These are phyloP conservation scores for Cutaneotrichosporon sp. DNA, from an alignment of 1,284 basidiomycete genomes.

Conservation along the genomic window DNA sequence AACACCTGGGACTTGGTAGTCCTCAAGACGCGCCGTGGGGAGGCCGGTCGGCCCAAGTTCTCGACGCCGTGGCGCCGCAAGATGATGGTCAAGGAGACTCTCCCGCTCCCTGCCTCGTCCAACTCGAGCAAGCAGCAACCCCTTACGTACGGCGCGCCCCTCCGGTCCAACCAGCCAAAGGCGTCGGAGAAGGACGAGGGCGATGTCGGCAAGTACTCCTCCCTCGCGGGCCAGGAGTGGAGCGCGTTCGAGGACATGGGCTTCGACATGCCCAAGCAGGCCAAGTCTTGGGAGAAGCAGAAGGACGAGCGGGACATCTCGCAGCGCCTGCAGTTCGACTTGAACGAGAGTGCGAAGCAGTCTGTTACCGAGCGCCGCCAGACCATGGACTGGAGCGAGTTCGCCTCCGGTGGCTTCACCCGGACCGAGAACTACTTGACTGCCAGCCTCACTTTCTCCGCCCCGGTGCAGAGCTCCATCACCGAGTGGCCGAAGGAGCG, in stretches of 20 bases:
- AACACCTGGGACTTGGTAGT: constrained; percentile 44
- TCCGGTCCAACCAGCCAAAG: neutral
- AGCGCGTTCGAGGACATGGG: constrained; percentile 80
- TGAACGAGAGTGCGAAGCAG: constrained; percentile 76
- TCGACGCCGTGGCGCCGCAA: constrained; percentile 36
- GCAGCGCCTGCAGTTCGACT: constrained; percentile 78
- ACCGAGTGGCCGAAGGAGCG: constrained; percentile 70
- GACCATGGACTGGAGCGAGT: constrained; percentile 83
- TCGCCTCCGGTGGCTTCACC: constrained; percentile 72
- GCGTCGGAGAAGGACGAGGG: constrained; percentile 31
- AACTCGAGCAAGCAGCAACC: constrained; percentile 2
- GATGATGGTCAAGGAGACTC: constrained; percentile 41
- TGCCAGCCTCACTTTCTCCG: constrained; percentile 76
- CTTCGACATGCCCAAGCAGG: constrained; percentile 59
- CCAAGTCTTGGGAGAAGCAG: constrained; percentile 4
- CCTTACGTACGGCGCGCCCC: constrained; percentile 17
- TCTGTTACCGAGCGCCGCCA: constrained; percentile 68
- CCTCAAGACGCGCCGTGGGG: constrained; percentile 29
- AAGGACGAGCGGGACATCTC: constrained; percentile 29
- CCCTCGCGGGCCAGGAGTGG: constrained; percentile 81
- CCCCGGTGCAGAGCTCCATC: constrained; percentile 66
- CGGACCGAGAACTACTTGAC: constrained; percentile 70
- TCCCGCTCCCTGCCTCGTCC: constrained; percentile 30
- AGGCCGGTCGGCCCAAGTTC: constrained; percentile 41
- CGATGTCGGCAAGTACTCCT: constrained; percentile 70